Base-by-base conservation (phyloP, 2,329 filamentous ascomycete genomes). In the Ophiostoma triangulosporum region DNA sequence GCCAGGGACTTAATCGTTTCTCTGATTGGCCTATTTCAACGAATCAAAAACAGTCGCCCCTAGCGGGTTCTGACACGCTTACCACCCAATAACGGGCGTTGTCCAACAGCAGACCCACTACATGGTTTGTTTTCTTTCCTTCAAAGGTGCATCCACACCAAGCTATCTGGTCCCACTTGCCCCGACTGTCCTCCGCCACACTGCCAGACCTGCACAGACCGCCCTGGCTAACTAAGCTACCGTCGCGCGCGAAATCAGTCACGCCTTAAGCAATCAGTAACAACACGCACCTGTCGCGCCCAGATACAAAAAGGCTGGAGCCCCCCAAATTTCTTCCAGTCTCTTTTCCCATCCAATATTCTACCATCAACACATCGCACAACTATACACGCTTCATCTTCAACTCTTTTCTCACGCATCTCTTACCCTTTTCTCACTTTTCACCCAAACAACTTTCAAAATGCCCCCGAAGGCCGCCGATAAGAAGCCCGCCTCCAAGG, bases 401-500 rank as follows among this genome's bases (percentile, higher is more conserved):
- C 53, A 59, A 56, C 53, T 33, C 60, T 57, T 56, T 48, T 14
- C 32, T 12, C 32, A 50, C 54, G 20, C 49, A 54, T 52, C 22
- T 45, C 57, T 54, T 48, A 51, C 55, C 59, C 55, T 59, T 59
- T 62, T 46, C 43, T 8, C 6, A 29, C 26, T 17, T 17, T 9
- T 8, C 15, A 53, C 54, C 53, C 57, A 57, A 53, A 50, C 56
- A 26, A 40, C 22, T 35, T 60, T 66, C 70, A 83, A 84, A 86
- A 97, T 97, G 93, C 81, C 93, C 77, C 91, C 93, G 70, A 97
- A 97, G 80, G 84, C 86, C 69, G 91, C 91, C 69, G 86, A 94
- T 77, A 97, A 97, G 88, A 96, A 95, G 82, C 90, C 91, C 75
- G 91, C 87, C 77, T 81, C 88, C 76, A 97, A 97, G 88, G 91